Evolutionary conservation across 257 asterid genomes (phyloP).

Genomic region (Lavandula angustifolia): DNA sequence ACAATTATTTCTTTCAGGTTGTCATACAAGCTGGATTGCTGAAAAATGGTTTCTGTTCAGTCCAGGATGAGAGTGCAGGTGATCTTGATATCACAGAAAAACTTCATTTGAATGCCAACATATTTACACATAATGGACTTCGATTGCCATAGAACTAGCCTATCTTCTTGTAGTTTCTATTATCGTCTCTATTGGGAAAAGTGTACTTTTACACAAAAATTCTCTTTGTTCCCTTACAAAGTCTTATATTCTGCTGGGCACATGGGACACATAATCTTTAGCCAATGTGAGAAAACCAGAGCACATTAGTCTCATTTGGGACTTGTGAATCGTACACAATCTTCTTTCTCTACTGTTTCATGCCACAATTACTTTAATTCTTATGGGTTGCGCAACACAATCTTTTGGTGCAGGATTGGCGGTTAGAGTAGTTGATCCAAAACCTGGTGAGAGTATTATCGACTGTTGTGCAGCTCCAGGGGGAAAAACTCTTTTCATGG

Average conservation of each 20-base stretch:
- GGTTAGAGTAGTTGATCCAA: slow-evolving; percentile 77
- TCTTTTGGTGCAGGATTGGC: slow-evolving; percentile 65
- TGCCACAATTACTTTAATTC: not conserved
- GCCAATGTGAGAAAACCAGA: slow-evolving; percentile 5
- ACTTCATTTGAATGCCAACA: slow-evolving; percentile 8
- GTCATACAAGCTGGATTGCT: slow-evolving; percentile 88
- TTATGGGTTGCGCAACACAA: slow-evolving; percentile 13
- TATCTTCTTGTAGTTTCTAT: slow-evolving; percentile 6
- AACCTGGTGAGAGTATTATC: slow-evolving; percentile 78
- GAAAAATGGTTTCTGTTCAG: slow-evolving; percentile 78
- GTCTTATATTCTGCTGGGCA: not conserved
- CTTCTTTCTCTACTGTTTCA: not conserved
- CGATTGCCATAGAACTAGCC: slow-evolving; percentile 12
- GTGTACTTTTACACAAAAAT: not conserved
- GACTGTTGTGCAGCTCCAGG: slow-evolving; percentile 99
- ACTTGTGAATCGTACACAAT: not conserved
- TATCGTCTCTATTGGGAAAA: slow-evolving; percentile 1
- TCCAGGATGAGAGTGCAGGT: slow-evolving; percentile 99
- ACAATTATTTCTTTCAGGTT: slow-evolving; percentile 45
- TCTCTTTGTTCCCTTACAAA: slow-evolving; percentile 7
- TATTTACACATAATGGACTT: slow-evolving; percentile 1
- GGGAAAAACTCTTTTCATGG: slow-evolving; percentile 95
- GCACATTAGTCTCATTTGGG: slow-evolving; percentile 16
- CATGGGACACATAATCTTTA: not conserved
- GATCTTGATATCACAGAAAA: slow-evolving; percentile 26